phyloP scores from a whole-genome alignment of 2,329 filamentous ascomycete species.

The Trichoderma sp. region DNA sequence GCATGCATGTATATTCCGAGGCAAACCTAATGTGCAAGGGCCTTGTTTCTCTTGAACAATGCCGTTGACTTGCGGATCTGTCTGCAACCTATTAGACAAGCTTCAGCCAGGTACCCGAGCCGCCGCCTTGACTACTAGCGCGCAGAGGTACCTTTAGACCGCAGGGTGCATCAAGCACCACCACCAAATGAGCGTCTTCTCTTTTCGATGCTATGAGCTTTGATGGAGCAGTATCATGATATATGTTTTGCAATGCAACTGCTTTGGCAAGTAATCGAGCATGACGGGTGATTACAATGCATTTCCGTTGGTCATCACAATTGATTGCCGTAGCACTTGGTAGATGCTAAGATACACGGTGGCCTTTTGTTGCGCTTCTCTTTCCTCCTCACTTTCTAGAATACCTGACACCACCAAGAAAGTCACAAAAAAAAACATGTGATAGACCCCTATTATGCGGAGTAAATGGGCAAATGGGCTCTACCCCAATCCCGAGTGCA shows the following conservation, averaged over 20 bases:
- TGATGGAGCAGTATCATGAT: background rate
- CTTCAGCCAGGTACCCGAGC: background rate
- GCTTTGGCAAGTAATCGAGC: background rate
- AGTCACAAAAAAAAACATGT: background rate
- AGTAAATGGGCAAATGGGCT: background rate
- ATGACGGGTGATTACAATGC: background rate
- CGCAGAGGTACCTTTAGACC: background rate
- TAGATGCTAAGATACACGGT: background rate
- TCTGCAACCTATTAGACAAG: background rate
- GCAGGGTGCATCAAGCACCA: background rate
- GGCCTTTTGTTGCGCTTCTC: background rate
- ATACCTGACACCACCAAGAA: background rate
- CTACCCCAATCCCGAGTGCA: background rate
- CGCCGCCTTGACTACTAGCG: background rate
- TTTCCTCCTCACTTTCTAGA: background rate
- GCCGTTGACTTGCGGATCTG: background rate
- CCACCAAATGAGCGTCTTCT: background rate
- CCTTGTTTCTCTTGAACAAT: background rate
- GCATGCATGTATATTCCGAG: background rate
- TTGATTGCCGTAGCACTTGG: background rate
- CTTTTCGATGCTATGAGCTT: background rate
- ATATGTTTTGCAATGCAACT: background rate
- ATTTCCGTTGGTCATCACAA: background rate
- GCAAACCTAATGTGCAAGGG: background rate
- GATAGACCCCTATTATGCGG: constrained; percentile 13